These are phyloP conservation scores for Quercus lobata DNA, from an alignment of 331 rosid species.

Conservation along the genomic window DNA sequence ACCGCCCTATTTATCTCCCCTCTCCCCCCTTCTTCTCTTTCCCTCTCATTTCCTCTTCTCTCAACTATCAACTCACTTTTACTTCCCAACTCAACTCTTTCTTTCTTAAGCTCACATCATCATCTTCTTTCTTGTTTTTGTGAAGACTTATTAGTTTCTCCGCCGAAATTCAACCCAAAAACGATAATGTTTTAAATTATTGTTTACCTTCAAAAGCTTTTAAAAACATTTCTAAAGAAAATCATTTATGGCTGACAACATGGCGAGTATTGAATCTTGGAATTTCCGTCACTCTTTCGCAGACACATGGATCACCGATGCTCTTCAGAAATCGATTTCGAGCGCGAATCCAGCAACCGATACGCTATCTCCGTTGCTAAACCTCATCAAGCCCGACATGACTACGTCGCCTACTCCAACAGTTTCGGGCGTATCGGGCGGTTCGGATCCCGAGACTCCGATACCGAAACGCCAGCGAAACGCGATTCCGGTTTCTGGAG, in stretches of 20 bases:
- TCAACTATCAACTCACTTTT: background rate
- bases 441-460: conserved; percentile 45
- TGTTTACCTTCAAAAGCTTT: too few species aligned
- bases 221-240: too few species aligned
- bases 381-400: conserved; percentile 15
- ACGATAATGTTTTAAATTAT: too few species aligned
- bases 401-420: conserved; percentile 39
- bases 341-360: conserved; percentile 14
- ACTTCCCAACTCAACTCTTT: background rate
- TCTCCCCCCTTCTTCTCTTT: background rate
- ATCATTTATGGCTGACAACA: conserved; percentile 16
- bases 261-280: conserved; percentile 52
- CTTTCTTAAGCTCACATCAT: too few species aligned
- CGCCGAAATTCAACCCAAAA: background rate
- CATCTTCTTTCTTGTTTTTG: too few species aligned
- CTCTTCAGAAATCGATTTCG: conserved; percentile 56
- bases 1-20: conserved; percentile 34
- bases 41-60: conserved; percentile 12
- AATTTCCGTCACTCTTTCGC: conserved; percentile 26
- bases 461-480: conserved; percentile 25
- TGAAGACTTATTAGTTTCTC: background rate
- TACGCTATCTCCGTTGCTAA: conserved; percentile 20
- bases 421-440: conserved; percentile 55
- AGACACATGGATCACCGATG: conserved; percentile 60
- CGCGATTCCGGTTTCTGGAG: background rate